Base-by-base conservation (phyloP, 1,284 basidiomycete species). In the Coniferiporia weirii region DNA sequence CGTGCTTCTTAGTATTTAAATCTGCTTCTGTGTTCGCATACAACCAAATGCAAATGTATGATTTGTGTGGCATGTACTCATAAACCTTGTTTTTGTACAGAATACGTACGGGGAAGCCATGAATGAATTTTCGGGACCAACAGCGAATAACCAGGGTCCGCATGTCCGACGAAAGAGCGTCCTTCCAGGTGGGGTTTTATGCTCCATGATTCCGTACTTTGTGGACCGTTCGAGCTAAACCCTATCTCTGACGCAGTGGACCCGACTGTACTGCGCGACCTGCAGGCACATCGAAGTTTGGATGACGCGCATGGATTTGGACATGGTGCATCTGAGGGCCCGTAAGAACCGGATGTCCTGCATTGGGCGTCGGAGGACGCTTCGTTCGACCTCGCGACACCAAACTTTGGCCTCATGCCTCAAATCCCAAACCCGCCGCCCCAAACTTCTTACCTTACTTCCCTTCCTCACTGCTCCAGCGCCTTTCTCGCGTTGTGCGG, bases 91-190 rank as follows among this genome's bases (percentile, higher is more conserved):
- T 52, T 20, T 9, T 19, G 7, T 19, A 13, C 17, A 61, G 60
- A 47, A 57, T n/a, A 10, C 60, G 19, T 57, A 61, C 54, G 70
- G 71, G 61, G 68, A 68, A 66, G 52, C 57, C 13, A 61, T 52
- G 38, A n/a, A 40, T 43, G 55, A 51, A 20, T 48, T 36, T 47
- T 46, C 36, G 47, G 48, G 32, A 56, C 64, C 36, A 56, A 57
- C 36, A 22, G 49, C 35, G 10, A 57, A 73, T 76, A 69, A 77
- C 68, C 74, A 72, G 70, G 76, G 84, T 49, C 77, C 89, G 60
- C 91, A 93, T 73, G 83, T 90, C 47, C 85, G 91, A 67, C 80
- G 91, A 71, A 91, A 89, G 76, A 93, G 91, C 70, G 89, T 91
- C 50, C 77, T 93, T 64, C 91, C 91, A 76, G 87, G 90, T 91